Conservation (phyloP, 73 alveolate genomes). For the Effrenium voratum region DNA sequence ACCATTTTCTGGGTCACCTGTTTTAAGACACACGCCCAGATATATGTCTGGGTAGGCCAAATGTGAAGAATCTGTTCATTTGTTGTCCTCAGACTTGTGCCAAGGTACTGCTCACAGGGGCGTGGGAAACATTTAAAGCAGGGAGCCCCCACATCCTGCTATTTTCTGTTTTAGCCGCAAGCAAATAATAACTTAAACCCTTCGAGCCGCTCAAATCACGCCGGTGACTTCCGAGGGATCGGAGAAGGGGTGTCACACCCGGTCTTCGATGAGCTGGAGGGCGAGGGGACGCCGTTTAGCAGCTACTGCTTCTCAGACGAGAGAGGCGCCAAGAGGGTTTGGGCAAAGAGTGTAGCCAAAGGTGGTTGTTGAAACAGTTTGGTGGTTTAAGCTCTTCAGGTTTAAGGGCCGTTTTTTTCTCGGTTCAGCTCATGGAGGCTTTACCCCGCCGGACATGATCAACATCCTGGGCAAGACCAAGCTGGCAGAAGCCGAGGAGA, state of each 20-base stretch:
- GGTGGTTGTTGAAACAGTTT: too few relatives aligned
- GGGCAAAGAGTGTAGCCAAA: too few relatives aligned
- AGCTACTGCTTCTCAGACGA: conserved; percentile 83
- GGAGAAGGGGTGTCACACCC: conserved; percentile 90
- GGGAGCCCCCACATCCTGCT: background rate
- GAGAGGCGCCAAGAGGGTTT: too few relatives aligned
- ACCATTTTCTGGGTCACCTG: too few relatives aligned
- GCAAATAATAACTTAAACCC: background rate
- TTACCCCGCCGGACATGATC: conserved; percentile 85
- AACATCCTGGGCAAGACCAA: background rate
- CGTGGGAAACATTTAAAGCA: background rate
- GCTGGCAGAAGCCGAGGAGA: background rate
- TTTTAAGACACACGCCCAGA: too few relatives aligned
- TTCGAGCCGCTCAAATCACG: background rate
- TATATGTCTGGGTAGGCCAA: too few relatives aligned
- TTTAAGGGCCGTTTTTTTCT: too few relatives aligned
- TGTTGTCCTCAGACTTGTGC: too few relatives aligned
- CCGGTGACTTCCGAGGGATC: background rate
- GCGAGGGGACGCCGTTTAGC: conserved; percentile 30
- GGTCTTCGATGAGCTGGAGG: conserved; percentile 48
- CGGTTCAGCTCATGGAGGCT: too few relatives aligned
- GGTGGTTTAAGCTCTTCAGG: too few relatives aligned
- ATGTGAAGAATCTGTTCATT: too few relatives aligned
- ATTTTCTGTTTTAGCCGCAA: background rate
- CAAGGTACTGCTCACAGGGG: too few relatives aligned